Evolutionary conservation across 2,329 filamentous ascomycete genomes (phyloP).

Genomic region (Teratosphaeria epicoccoides): DNA sequence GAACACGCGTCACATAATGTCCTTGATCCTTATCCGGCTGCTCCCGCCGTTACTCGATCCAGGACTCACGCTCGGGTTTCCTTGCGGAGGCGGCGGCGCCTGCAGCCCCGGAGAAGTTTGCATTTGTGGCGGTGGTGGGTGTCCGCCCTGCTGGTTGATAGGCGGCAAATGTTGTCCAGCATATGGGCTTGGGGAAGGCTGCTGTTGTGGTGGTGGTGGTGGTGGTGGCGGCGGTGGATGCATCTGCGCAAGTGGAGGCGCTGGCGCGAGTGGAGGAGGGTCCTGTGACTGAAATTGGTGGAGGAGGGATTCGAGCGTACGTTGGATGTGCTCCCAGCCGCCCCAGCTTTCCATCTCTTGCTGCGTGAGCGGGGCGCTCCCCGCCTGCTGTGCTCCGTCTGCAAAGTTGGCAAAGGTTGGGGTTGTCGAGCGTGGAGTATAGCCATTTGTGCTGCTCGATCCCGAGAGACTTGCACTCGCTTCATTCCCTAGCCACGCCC

Average conservation of each 20-base stretch:
- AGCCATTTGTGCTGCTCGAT: not conserved
- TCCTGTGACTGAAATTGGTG: conserved; percentile 31
- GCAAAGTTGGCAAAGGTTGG: not conserved
- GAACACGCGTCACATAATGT: conserved; percentile 30
- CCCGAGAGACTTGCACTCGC: conserved; percentile 20
- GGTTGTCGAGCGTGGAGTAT: not conserved
- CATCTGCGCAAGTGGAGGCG: conserved; percentile 8
- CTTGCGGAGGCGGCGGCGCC: conserved; percentile 10
- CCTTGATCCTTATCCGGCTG: conserved; percentile 28
- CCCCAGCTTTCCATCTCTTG: conserved; percentile 53
- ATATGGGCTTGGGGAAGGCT: conserved; percentile 6
- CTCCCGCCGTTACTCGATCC: conserved; percentile 14
- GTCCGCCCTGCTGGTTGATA: not conserved
- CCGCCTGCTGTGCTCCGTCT: conserved; percentile 9
- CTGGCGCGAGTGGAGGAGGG: conserved; percentile 7
- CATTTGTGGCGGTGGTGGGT: conserved; percentile 7
- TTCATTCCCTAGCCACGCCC: conserved; percentile 61
- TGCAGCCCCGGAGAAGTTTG: conserved; percentile 9
- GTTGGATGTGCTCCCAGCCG: conserved; percentile 68
- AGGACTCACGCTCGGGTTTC: conserved; percentile 7
- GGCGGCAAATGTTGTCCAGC: conserved; percentile 1
- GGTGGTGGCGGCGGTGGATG: not conserved
- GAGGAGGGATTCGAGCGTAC: conserved; percentile 47
- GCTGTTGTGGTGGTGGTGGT: conserved; percentile 6
- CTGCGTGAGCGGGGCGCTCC: conserved; percentile 6